Base-by-base conservation (phyloP, 768 basidiomycete genomes). In the Termitomyces sp. region DNA sequence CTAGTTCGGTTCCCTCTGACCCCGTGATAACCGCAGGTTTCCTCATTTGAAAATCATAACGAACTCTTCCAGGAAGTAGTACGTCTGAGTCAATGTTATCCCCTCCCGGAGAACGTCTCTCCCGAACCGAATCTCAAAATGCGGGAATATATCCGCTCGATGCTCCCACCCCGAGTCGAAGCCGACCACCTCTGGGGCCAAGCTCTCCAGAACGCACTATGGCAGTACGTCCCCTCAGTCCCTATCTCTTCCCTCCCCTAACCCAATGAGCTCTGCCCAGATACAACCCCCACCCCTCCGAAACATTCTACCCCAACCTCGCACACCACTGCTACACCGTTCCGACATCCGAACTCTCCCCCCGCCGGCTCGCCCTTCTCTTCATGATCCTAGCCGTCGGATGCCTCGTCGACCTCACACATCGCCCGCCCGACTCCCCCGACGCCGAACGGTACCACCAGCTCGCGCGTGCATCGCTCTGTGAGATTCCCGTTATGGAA, bases 371-470 rank as follows among this genome's bases (percentile, higher is more conserved):
- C 4, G 80, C 84, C 11, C 76, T 88, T 25, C 73, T 88, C 56
- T 78, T 83, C 62, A 85, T 88, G 77, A 83, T 89, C 57, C 73
- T 88, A 54, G 83, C 87, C 25, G 81, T 88, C 35, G 86, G 86
- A 27, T 81, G 80, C 52, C 74, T 84, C 43, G 85, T 88, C 32
- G 86, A 89, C 67, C 72, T 83, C 4, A 70, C 72, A 20, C 68
- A 75, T 63, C 75, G 66, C 35, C 71, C 63, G 59, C 76, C 60
- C 45, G 77, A 72, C 65, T 79, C 76, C 7, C 74, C 80, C 16
- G 82, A 83, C 44, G 80, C 83, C 1, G 82, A 84, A 61, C 76
- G 74, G 54, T 87, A 83, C 52, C 79, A 86, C 57, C 79, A 78
- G 25, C 64, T 82, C 22, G 81, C 81, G 0, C 77, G 83, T n/a